Percentiles rank a stretch among this genome's conserved stretches.
Evolutionary conservation across 257 asterid species (phyloP).

Genomic region (Ilex aquifolium): DNA sequence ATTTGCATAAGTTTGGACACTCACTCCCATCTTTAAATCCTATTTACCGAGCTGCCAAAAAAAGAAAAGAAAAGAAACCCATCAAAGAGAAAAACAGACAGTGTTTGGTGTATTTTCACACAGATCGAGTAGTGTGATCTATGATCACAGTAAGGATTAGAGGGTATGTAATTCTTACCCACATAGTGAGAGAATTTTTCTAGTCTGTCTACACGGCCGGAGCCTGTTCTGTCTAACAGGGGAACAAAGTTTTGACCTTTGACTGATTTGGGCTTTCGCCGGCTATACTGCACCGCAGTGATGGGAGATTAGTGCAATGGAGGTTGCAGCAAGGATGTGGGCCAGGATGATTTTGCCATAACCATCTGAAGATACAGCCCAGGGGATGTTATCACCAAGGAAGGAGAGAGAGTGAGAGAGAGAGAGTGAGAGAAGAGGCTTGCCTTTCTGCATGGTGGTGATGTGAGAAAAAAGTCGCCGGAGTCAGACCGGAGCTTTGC

Average conservation of each 20-base stretch:
- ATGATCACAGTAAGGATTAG: too few species aligned
- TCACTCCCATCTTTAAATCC: slow-evolving; percentile 71
- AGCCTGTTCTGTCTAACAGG: slow-evolving; percentile 42
- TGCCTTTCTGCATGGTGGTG: too few species aligned
- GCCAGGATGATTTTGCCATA: slow-evolving; percentile 8
- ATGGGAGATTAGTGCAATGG: slow-evolving; percentile 43
- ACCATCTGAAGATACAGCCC: slow-evolving; percentile 9
- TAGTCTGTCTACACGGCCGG: slow-evolving; percentile 46
- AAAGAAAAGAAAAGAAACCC: neutral
- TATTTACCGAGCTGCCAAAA: slow-evolving; percentile 59
- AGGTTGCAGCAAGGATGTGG: slow-evolving; percentile 32
- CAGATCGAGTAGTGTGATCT: too few species aligned
- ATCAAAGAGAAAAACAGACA: too few species aligned
- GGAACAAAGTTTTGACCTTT: slow-evolving; percentile 43
- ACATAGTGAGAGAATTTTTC: slow-evolving; percentile 75
- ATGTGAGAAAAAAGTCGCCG: too few species aligned
- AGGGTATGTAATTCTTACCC: slow-evolving; percentile 25
- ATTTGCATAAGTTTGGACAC: slow-evolving; percentile 46
- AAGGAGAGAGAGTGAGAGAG: slow-evolving; percentile 12
- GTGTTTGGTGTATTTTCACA: too few species aligned
- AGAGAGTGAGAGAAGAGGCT: too few species aligned
- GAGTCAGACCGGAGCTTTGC: too few species aligned
- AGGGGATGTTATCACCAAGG: slow-evolving; percentile 2
- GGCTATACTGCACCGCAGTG: slow-evolving; percentile 43
- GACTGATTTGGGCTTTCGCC: slow-evolving; percentile 27